phyloP scores from a whole-genome alignment of 1,284 basidiomycete species.

The Macrocystidia cucumis region DNA sequence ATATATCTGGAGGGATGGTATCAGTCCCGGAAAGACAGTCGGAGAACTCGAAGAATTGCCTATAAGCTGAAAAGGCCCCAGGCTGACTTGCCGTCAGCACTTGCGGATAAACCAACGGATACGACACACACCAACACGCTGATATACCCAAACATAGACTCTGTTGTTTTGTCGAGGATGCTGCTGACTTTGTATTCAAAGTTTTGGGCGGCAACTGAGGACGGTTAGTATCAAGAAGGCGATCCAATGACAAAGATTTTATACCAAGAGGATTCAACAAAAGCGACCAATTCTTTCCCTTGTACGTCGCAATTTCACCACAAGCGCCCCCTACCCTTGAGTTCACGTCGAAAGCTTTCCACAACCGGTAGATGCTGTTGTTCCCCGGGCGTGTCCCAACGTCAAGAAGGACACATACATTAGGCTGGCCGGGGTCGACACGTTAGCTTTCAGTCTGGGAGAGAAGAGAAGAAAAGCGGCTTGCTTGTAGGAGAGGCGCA shows the following conservation, averaged over 20 bases:
- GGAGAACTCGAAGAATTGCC: constrained; percentile 20
- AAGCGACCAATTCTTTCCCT: constrained; percentile 79
- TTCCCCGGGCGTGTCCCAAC: constrained; percentile 87
- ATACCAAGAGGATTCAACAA: constrained; percentile 81
- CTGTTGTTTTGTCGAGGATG: constrained; percentile 93
- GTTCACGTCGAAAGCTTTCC: constrained; percentile 94
- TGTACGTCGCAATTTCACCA: constrained; percentile 91
- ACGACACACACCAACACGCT: constrained; percentile 54
- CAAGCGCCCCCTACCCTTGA: constrained; percentile 93
- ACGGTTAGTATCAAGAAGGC: constrained; percentile 5
- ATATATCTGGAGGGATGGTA: constrained; percentile 50
- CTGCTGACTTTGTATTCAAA: constrained; percentile 93
- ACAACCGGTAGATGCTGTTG: constrained; percentile 86
- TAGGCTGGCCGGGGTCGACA: constrained; percentile 45
- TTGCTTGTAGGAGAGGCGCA: constrained; percentile 61
- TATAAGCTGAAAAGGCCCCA: constrained; percentile 92
- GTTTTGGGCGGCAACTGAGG: constrained; percentile 85
- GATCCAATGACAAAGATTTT: not conserved
- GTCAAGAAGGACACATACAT: constrained; percentile 85
- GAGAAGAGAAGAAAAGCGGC: constrained; percentile 10
- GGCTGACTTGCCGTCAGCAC: constrained; percentile 43
- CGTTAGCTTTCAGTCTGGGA: not conserved
- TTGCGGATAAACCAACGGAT: not conserved
- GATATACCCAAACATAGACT: constrained; percentile 92
- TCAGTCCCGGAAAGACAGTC: constrained; percentile 1